phyloP scores from a whole-genome alignment of 306 rosid species.

The Trifolium fragiferum region DNA sequence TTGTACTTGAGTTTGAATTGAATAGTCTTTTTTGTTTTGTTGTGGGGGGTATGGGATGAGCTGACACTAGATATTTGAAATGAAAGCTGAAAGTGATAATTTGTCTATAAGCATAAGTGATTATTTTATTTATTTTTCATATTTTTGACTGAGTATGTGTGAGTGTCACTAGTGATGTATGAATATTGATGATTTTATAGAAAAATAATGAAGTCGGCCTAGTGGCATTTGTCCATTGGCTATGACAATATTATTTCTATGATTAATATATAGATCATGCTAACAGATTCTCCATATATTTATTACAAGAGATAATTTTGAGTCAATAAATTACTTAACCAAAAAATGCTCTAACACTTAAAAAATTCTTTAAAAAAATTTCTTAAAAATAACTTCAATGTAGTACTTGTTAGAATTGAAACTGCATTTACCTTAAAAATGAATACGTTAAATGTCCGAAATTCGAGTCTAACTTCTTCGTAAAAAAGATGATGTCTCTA shows the following conservation, averaged over 20 bases:
- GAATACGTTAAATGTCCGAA: no score
- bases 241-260: neutral
- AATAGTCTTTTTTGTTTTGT: neutral
- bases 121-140: neutral
- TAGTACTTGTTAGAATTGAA: no score
- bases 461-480: no score
- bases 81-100: constrained; percentile 47
- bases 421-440: no score
- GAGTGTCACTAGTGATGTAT: neutral
- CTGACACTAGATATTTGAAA: neutral
- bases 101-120: constrained; percentile 31
- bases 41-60: neutral
- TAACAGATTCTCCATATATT: no score
- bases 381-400: no score
- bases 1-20: constrained; percentile 27
- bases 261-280: neutral
- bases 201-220: neutral
- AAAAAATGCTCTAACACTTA: no score
- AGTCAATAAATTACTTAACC: no score
- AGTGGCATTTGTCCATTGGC: neutral
- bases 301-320: no score
- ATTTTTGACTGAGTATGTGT: constrained; percentile 1
- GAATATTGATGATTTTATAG: neutral
- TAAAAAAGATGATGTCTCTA: no score
- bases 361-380: no score